A percentile compares a stretch with the other conserved stretches of the same genome.
Conservation (phyloP, 2,329 filamentous ascomycete species). For the Aureobasidium melanogenum region DNA sequence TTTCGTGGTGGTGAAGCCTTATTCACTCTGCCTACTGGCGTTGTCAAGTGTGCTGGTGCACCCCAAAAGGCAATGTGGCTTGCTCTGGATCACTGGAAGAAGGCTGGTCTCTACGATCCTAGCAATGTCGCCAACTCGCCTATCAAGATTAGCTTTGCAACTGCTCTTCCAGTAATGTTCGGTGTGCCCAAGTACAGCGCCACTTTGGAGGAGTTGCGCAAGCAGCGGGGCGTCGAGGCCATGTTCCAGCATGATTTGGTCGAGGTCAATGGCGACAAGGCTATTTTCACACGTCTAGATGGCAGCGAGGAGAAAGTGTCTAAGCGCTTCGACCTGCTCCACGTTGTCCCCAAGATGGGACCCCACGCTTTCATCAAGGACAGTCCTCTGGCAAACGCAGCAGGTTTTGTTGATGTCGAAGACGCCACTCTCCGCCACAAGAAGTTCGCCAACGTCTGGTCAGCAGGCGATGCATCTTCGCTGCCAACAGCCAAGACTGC, state of each 20-base stretch:
- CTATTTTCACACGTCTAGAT: slow-evolving; percentile 24
- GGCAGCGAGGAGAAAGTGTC: slow-evolving; percentile 20
- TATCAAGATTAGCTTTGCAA: slow-evolving; percentile 31
- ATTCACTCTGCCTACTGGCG: slow-evolving; percentile 31
- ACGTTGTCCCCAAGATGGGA: slow-evolving; percentile 30
- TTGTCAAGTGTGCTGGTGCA: slow-evolving; percentile 32
- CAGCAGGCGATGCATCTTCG: slow-evolving; percentile 29
- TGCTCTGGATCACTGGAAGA: slow-evolving; percentile 31
- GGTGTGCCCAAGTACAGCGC: slow-evolving; percentile 32
- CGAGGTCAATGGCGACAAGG: slow-evolving; percentile 29
- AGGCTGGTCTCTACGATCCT: slow-evolving; percentile 27
- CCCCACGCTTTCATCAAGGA: slow-evolving; percentile 30
- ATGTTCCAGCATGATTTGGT: slow-evolving; percentile 32
- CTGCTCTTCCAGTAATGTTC: slow-evolving; percentile 32
- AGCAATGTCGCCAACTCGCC: slow-evolving; percentile 20
- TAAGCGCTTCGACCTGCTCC: slow-evolving; percentile 30
- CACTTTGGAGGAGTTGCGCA: slow-evolving; percentile 27
- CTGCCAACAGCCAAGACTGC: slow-evolving; percentile 32
- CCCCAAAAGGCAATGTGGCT: slow-evolving; percentile 36
- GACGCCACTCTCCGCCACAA: slow-evolving; percentile 28
- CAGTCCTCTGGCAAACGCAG: slow-evolving; percentile 26
- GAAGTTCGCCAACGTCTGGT: slow-evolving; percentile 32
- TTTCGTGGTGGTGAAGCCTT: slow-evolving; percentile 28
- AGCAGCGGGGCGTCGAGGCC: slow-evolving; percentile 28
- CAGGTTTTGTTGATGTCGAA: slow-evolving; percentile 31